These are phyloP conservation scores for Phoma sp. DNA, from an alignment of 2,329 filamentous ascomycete species.

Conservation along the genomic window DNA sequence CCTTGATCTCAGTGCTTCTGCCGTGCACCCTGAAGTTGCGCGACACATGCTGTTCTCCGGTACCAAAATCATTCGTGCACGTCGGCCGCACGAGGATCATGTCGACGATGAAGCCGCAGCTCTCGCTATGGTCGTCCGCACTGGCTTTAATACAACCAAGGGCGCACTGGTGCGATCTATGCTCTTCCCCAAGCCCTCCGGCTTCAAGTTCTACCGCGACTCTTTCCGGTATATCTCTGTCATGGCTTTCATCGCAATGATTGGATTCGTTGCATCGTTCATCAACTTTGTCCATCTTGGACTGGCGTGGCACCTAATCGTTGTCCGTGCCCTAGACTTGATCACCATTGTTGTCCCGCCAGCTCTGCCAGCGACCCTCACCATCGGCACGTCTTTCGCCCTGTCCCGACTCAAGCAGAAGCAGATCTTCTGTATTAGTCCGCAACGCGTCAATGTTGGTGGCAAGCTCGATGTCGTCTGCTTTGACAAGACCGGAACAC, in stretches of 20 bases:
- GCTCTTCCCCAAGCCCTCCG: constrained; percentile 97
- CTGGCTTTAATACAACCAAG: constrained; percentile 97
- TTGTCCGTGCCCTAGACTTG: constrained; percentile 88
- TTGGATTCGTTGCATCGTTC: constrained; percentile 90
- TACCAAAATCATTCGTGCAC: constrained; percentile 90
- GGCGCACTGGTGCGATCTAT: constrained; percentile 94
- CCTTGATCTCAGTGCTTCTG: constrained; percentile 79
- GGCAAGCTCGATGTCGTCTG: constrained; percentile 96
- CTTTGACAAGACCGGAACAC: constrained; percentile 98
- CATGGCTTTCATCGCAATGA: constrained; percentile 83
- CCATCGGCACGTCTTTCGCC: constrained; percentile 96
- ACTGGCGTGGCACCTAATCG: constrained; percentile 86
- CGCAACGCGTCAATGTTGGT: constrained; percentile 93
- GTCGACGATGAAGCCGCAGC: constrained; percentile 90
- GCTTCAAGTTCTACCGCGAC: constrained; percentile 98
- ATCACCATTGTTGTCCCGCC: constrained; percentile 98
- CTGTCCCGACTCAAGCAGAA: constrained; percentile 83
- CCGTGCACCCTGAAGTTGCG: constrained; percentile 81
- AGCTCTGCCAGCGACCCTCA: constrained; percentile 90
- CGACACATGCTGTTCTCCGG: constrained; percentile 93
- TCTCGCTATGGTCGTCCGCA: constrained; percentile 88
- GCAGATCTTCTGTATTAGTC: constrained; percentile 96
- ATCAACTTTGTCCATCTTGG: constrained; percentile 88
- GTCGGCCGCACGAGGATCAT: constrained; percentile 83
- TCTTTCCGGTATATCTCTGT: constrained; percentile 98